These are phyloP conservation scores for Cadophora luteo-olivacea DNA, from an alignment of 2,329 filamentous ascomycete genomes.

Conservation along the genomic window DNA sequence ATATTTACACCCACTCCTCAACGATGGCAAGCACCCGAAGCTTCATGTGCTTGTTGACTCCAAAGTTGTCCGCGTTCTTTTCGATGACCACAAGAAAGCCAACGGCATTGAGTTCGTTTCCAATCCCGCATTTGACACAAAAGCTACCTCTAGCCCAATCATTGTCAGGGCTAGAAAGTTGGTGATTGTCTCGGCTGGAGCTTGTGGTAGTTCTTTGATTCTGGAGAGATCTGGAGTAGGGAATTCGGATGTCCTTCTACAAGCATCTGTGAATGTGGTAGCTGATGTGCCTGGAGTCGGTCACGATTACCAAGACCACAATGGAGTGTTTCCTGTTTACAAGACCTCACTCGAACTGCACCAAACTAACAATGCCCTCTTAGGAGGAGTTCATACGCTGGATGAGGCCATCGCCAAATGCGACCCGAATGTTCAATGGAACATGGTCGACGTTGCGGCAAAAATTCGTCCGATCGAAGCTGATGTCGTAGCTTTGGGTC, in stretches of 20 bases:
- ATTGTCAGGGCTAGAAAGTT: slow-evolving; percentile 53
- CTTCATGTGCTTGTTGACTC: slow-evolving; percentile 63
- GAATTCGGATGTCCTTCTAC: slow-evolving; percentile 51
- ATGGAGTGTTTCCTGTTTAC: slow-evolving; percentile 52
- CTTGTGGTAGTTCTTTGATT: slow-evolving; percentile 47
- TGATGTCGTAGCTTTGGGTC: slow-evolving; percentile 57
- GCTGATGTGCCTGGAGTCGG: slow-evolving; percentile 57
- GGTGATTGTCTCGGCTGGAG: slow-evolving; percentile 52
- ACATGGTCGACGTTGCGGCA: slow-evolving; percentile 58
- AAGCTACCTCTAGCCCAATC: too few species aligned
- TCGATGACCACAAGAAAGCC: slow-evolving; percentile 41
- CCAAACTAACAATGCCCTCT: slow-evolving; percentile 18
- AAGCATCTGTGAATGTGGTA: slow-evolving; percentile 51
- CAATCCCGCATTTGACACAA: background rate
- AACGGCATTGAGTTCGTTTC: slow-evolving; percentile 1
- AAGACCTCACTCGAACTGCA: slow-evolving; percentile 53
- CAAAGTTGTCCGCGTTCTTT: slow-evolving; percentile 59
- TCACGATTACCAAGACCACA: slow-evolving; percentile 59
- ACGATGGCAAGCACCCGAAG: slow-evolving; percentile 55
- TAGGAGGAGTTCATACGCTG: background rate
- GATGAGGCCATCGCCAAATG: background rate
- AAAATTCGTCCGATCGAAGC: slow-evolving; percentile 60
- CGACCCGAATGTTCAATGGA: slow-evolving; percentile 55
- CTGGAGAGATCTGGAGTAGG: slow-evolving; percentile 68
- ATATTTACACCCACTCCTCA: slow-evolving; percentile 57